Evolutionary conservation across 2,329 filamentous ascomycete genomes (phyloP).

Genomic region (Trichoderma lentiforme): DNA sequence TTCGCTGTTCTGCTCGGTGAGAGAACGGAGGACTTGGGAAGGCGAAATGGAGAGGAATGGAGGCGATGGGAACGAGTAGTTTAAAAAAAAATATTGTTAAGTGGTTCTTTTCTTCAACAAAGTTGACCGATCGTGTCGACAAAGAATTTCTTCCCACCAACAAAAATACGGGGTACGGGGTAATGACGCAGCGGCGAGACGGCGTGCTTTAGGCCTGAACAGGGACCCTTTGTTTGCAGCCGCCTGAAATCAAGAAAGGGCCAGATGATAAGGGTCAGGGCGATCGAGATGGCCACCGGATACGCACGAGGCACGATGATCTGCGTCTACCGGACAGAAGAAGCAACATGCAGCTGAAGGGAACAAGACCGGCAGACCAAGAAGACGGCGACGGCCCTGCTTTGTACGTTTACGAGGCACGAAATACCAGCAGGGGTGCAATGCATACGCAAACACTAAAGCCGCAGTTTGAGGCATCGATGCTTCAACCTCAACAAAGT

Average conservation of each 20-base stretch:
- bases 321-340: not conserved
- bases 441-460: not conserved
- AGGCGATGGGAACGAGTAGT: not conserved
- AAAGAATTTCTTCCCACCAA: not conserved
- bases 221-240: not conserved
- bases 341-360: not conserved
- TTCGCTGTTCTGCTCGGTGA: not conserved
- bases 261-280: not conserved
- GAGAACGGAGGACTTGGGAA: not conserved
- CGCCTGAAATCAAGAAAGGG: not conserved
- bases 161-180: conserved; percentile 3
- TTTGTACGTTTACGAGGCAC: not conserved
- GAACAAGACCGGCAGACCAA: not conserved
- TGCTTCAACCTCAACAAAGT: conserved; percentile 14
- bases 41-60: not conserved
- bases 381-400: not conserved
- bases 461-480: conserved; percentile 11
- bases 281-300: not conserved
- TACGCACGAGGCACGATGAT: not conserved
- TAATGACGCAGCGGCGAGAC: conserved; percentile 4
- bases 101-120: not conserved
- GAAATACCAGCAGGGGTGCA: not conserved
- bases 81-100: not conserved
- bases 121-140: not conserved
- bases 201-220: not conserved